A percentile compares a stretch with the other conserved stretches of the same genome.
phyloP scores from a whole-genome alignment of 352 stramenopile species.

The Lagenidium giganteum region DNA sequence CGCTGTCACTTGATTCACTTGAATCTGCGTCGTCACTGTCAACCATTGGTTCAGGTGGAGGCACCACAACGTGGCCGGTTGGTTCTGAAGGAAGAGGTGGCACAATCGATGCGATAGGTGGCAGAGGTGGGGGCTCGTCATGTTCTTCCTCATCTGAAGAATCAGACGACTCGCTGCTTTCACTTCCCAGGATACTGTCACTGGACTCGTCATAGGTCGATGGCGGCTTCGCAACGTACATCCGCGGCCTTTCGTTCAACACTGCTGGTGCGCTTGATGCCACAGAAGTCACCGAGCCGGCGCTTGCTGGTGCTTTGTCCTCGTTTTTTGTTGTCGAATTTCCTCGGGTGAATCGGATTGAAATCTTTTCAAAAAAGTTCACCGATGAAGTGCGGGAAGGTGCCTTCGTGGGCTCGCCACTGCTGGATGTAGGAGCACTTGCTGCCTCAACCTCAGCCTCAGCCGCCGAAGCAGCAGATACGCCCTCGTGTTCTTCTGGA shows the following conservation, averaged over 20 bases:
- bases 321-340: conserved; percentile 20
- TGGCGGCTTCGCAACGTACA: conserved; percentile 70
- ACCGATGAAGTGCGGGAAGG: too few species aligned
- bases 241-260: conserved; percentile 57
- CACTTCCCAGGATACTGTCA: conserved; percentile 83
- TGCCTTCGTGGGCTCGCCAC: too few species aligned
- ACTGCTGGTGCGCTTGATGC: too few species aligned
- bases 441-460: too few species aligned
- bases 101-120: background rate
- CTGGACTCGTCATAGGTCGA: conserved; percentile 78
- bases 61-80: conserved; percentile 6
- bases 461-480: too few species aligned
- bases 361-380: conserved; percentile 85
- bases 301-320: conserved; percentile 4
- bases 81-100: conserved; percentile 1
- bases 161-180: conserved; percentile 52
- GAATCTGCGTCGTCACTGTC: conserved; percentile 45
- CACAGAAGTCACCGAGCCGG: too few species aligned
- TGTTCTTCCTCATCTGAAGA: conserved; percentile 37
- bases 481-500: conserved; percentile 12
- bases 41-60: conserved; percentile 24
- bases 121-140: conserved; percentile 1
- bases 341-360: conserved; percentile 69
- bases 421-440: too few species aligned
- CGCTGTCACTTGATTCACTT: conserved; percentile 39